These are phyloP conservation scores for Moesziomyces sp. DNA, from an alignment of 1,284 basidiomycete species.

Conservation along the genomic window DNA sequence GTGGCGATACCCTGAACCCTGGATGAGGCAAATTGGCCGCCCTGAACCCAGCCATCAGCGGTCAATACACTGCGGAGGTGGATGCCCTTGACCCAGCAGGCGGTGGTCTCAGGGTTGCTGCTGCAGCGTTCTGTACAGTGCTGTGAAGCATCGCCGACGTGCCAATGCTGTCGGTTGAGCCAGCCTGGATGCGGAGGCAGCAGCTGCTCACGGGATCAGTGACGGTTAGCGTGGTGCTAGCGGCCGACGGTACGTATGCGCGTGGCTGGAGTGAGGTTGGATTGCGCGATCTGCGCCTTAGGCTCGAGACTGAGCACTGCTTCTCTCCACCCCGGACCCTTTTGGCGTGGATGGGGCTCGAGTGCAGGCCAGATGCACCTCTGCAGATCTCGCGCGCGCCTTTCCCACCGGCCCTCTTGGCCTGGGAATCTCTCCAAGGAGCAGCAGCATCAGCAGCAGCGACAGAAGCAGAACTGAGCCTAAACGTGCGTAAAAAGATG, in stretches of 20 bases:
- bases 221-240: background rate
- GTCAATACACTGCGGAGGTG: no score
- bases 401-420: no score
- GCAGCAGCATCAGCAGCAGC: no score
- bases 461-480: background rate
- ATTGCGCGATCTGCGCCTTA: background rate
- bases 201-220: background rate
- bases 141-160: no score
- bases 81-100: no score
- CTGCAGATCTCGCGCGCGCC: background rate
- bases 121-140: no score
- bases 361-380: background rate
- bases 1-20: background rate
- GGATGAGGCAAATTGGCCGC: background rate
- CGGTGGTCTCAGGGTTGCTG: no score
- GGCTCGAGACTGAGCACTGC: background rate
- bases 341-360: background rate
- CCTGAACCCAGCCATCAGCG: background rate
- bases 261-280: background rate
- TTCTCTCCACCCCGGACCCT: constrained; percentile 27
- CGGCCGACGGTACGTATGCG: background rate
- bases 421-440: no score
- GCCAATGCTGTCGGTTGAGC: no score
- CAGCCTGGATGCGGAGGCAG: background rate
- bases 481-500: background rate